Conservation (phyloP, 169 alveolate genomes). For the Babesia caballi region DNA sequence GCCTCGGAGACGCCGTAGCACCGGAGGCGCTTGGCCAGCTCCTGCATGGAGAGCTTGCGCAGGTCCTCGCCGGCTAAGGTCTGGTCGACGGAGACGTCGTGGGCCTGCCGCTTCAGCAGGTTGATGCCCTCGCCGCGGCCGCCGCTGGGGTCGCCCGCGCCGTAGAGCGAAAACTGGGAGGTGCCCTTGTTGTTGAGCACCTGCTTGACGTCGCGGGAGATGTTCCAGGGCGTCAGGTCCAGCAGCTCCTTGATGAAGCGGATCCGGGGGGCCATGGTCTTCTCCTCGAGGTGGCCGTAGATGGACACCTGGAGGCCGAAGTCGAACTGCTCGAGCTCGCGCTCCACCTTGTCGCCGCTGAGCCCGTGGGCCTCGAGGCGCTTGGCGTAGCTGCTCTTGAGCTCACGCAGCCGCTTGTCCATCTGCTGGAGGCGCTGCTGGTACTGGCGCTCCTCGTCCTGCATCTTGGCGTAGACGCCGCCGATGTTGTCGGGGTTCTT, state of each 20-base stretch:
- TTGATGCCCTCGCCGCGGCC: constrained; percentile 85
- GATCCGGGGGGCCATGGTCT: constrained; percentile 20
- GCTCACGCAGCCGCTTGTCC: constrained; percentile 33
- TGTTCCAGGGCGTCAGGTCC: constrained; percentile 82
- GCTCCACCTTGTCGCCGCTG: constrained; percentile 28
- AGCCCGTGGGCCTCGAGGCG: constrained; percentile 56
- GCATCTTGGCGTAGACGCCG: constrained; percentile 28
- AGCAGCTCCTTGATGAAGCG: constrained; percentile 81
- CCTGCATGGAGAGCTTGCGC: constrained; percentile 84
- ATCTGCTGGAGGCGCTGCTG: constrained; percentile 21
- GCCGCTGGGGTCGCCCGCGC: constrained; percentile 86
- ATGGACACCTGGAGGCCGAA: constrained; percentile 38
- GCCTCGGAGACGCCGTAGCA: constrained; percentile 82
- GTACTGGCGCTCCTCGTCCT: constrained; percentile 62
- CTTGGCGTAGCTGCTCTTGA: constrained; percentile 53
- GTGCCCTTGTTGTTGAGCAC: constrained; percentile 78
- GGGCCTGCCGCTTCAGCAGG: constrained; percentile 70
- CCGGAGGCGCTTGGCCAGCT: constrained; percentile 74
- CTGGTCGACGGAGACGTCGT: constrained; percentile 32
- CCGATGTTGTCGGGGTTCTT: constrained; percentile 65
- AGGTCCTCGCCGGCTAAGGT: constrained; percentile 76
- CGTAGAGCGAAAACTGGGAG: constrained; percentile 79
- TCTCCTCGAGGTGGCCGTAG: constrained; percentile 53
- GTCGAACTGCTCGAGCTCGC: constrained; percentile 30
- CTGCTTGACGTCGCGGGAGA: constrained; percentile 77